Percentiles rank a stretch among this genome's conserved stretches.
Conservation (phyloP, 306 rosid genomes). For the Prunus mira region DNA sequence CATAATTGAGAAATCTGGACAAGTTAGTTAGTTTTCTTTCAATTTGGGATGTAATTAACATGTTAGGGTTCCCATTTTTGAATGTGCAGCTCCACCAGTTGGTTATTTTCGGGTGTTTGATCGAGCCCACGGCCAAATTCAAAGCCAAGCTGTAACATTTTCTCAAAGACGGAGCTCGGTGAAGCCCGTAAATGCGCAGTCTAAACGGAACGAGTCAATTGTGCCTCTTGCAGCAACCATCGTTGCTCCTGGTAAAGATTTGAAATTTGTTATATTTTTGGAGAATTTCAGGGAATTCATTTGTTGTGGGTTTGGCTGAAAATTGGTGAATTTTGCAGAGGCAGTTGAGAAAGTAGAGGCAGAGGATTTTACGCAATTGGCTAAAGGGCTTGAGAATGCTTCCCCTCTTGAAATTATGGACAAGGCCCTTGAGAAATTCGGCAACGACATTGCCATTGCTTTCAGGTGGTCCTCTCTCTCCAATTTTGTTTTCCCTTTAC, state of each 20-base stretch:
- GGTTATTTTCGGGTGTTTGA: constrained; percentile 38
- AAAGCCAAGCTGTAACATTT: constrained; percentile 14
- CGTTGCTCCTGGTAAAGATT: constrained; percentile 45
- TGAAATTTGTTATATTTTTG: not conserved
- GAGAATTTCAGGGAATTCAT: not conserved
- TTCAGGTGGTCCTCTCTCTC: constrained; percentile 51
- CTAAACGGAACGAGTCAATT: constrained; percentile 44
- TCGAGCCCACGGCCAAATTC: constrained; percentile 22
- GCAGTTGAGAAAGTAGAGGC: constrained; percentile 45
- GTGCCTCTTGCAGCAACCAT: constrained; percentile 48
- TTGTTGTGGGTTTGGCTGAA: not conserved
- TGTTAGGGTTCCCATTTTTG: not conserved
- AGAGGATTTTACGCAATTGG: constrained; percentile 45
- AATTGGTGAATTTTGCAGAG: constrained; percentile 46
- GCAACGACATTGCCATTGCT: constrained; percentile 78
- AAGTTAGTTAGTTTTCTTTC: not conserved
- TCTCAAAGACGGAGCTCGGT: constrained; percentile 36
- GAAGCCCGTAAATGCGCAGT: constrained; percentile 46
- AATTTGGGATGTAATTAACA: not conserved
- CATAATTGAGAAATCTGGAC: not conserved
- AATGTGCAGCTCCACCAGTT: constrained; percentile 50
- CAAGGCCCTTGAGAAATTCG: constrained; percentile 69
- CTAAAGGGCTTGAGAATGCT: constrained; percentile 54
- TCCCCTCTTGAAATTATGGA: constrained; percentile 83
- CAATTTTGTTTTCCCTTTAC: not conserved